phyloP scores from a whole-genome alignment of 768 basidiomycete species.

The Termitomyces sp. region DNA sequence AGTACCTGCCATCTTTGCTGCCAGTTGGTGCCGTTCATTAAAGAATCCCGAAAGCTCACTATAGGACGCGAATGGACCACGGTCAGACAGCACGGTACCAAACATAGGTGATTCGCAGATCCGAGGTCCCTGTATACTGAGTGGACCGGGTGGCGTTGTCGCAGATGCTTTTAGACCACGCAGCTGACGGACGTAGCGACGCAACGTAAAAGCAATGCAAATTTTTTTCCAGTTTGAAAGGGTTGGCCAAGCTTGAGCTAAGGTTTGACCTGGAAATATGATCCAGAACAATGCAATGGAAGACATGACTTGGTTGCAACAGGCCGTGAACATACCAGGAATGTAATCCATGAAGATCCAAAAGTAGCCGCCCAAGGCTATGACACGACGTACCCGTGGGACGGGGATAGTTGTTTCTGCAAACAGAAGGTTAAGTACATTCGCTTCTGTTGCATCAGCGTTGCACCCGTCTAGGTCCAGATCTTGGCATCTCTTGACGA shows the following conservation, averaged over 20 bases:
- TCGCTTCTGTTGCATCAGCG: slow-evolving; percentile 5
- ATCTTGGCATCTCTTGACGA: too few species aligned
- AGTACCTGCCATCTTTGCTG: too few species aligned
- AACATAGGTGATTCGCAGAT: neutral
- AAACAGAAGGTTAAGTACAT: slow-evolving; percentile 4
- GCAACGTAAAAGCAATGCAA: slow-evolving; percentile 17
- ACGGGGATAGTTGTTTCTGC: slow-evolving; percentile 19
- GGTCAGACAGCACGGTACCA: neutral
- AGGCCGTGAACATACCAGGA: too few species aligned
- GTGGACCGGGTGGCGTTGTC: neutral
- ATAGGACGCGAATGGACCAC: slow-evolving; percentile 13
- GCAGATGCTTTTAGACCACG: slow-evolving; percentile 4
- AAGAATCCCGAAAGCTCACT: slow-evolving; percentile 14
- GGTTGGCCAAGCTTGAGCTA: slow-evolving; percentile 13
- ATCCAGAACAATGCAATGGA: slow-evolving; percentile 16
- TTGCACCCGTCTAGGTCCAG: neutral
- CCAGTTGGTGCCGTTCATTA: slow-evolving; percentile 3
- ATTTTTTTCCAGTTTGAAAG: slow-evolving; percentile 15
- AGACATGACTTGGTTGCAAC: too few species aligned
- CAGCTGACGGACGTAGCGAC: slow-evolving; percentile 20
- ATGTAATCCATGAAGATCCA: too few species aligned
- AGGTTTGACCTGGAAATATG: slow-evolving; percentile 14
- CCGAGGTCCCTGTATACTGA: neutral
- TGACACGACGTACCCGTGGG: slow-evolving; percentile 13
- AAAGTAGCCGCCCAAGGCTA: too few species aligned